Evolutionary conservation across 2,329 filamentous ascomycete species (phyloP).

Genomic region (Hypoxylon sp.): DNA sequence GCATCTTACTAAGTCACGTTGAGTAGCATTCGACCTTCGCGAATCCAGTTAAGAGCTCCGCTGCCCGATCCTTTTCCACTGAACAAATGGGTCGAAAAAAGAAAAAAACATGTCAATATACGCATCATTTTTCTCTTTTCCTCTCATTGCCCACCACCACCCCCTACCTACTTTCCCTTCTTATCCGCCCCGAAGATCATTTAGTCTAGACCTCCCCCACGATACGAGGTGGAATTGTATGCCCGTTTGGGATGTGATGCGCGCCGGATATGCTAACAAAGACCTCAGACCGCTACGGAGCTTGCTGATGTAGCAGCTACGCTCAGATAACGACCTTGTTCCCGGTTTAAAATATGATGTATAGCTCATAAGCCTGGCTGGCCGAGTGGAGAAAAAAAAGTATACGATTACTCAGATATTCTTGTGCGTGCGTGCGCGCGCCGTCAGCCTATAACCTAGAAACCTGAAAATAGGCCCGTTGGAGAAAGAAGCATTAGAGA

Average conservation of each 20-base stretch:
- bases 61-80: constrained; percentile 29
- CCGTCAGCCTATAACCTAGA: constrained; percentile 16
- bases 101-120: constrained; percentile 9
- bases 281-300: constrained; percentile 9
- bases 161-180: too few species aligned
- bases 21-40: constrained; percentile 18
- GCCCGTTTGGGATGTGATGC: constrained; percentile 18
- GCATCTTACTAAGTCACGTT: constrained; percentile 31
- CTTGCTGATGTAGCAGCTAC: neutral
- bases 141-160: constrained; percentile 3
- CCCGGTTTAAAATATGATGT: constrained; percentile 9
- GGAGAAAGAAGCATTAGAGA: constrained; percentile 8
- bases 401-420: constrained; percentile 30
- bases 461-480: neutral
- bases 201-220: constrained; percentile 26
- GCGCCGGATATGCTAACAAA: constrained; percentile 12
- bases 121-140: constrained; percentile 5
- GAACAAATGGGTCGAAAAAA: constrained; percentile 20
- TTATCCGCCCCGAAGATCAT: constrained; percentile 20
- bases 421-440: neutral
- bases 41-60: constrained; percentile 30
- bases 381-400: neutral
- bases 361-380: constrained; percentile 8
- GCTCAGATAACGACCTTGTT: neutral
- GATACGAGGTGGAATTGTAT: constrained; percentile 29